A percentile compares a stretch with the other conserved stretches of the same genome.
These are phyloP conservation scores for Coemansia sp. DNA, from an alignment of 192 early-diverging fungal species.

Conservation along the genomic window DNA sequence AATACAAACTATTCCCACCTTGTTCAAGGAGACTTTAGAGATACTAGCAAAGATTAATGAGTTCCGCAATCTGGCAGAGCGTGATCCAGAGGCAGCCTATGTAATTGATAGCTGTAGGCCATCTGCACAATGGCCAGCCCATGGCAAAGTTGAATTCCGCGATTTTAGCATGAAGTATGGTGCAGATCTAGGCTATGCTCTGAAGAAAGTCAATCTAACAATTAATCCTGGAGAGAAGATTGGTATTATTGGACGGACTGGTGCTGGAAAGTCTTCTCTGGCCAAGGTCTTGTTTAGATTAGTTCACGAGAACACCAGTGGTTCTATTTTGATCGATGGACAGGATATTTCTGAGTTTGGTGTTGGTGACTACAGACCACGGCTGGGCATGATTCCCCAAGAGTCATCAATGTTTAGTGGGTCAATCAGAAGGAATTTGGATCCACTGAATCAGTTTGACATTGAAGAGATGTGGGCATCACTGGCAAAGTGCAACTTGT, in stretches of 20 bases:
- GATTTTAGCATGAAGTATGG: slow-evolving; percentile 33
- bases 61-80: slow-evolving; percentile 3
- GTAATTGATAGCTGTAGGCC: slow-evolving; percentile 13
- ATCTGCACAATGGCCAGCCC: slow-evolving; percentile 21
- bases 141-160: slow-evolving; percentile 37
- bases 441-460: slow-evolving; percentile 59
- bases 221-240: slow-evolving; percentile 64
- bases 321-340: slow-evolving; percentile 76
- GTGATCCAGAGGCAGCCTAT: slow-evolving; percentile 20
- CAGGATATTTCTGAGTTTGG: slow-evolving; percentile 74
- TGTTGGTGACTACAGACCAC: slow-evolving; percentile 65
- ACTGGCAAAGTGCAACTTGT: slow-evolving; percentile 23
- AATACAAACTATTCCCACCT: too few relatives aligned
- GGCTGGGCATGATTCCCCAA: slow-evolving; percentile 60
- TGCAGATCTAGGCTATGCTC: slow-evolving; percentile 19
- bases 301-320: slow-evolving; percentile 60
- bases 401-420: slow-evolving; percentile 70
- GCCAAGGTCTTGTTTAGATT: slow-evolving; percentile 64
- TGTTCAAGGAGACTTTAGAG: background rate
- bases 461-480: slow-evolving; percentile 23
- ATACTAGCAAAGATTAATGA: background rate
- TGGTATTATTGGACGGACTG: slow-evolving; percentile 61
- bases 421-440: slow-evolving; percentile 67
- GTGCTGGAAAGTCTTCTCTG: slow-evolving; percentile 69
- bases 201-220: slow-evolving; percentile 52